These are phyloP conservation scores for Mycena citricolor DNA, from an alignment of 1,284 basidiomycete species.

Conservation along the genomic window DNA sequence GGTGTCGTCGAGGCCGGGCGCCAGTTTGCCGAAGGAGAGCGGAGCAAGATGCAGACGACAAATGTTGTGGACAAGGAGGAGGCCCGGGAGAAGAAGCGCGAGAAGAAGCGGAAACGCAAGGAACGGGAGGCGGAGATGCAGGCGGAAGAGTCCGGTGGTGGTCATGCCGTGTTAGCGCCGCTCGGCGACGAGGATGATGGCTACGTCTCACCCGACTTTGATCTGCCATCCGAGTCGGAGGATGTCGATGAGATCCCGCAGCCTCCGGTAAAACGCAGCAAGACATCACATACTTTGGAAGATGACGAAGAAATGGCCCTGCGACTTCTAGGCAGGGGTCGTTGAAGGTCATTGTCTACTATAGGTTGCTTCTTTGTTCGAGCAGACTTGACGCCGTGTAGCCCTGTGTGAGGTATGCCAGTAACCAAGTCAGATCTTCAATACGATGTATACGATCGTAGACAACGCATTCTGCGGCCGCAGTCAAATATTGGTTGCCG, in stretches of 20 bases:
- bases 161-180: constrained; percentile 32
- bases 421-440: too few relatives aligned
- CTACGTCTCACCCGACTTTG: constrained; percentile 74
- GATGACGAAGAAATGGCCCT: constrained; percentile 57
- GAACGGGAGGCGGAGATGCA: constrained; percentile 70
- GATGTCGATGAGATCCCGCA: constrained; percentile 43
- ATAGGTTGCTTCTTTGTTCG: too few relatives aligned
- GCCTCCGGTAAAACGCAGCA: constrained; percentile 42
- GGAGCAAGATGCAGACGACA: constrained; percentile 65
- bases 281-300: constrained; percentile 33
- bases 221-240: constrained; percentile 45
- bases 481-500: too few relatives aligned
- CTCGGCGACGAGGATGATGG: constrained; percentile 52
- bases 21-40: constrained; percentile 73
- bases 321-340: constrained; percentile 35
- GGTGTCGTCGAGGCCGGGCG: constrained; percentile 69
- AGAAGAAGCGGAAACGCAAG: constrained; percentile 87
- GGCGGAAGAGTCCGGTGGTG: constrained; percentile 25
- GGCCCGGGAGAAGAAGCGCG: constrained; percentile 83
- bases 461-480: too few relatives aligned
- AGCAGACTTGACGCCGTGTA: too few relatives aligned
- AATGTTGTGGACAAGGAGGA: constrained; percentile 80
- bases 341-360: background rate
- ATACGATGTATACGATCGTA: too few relatives aligned
- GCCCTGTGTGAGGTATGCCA: too few relatives aligned